phyloP scores from a whole-genome alignment of 179 eudicot genomes.

The Amaranthus tricolor region DNA sequence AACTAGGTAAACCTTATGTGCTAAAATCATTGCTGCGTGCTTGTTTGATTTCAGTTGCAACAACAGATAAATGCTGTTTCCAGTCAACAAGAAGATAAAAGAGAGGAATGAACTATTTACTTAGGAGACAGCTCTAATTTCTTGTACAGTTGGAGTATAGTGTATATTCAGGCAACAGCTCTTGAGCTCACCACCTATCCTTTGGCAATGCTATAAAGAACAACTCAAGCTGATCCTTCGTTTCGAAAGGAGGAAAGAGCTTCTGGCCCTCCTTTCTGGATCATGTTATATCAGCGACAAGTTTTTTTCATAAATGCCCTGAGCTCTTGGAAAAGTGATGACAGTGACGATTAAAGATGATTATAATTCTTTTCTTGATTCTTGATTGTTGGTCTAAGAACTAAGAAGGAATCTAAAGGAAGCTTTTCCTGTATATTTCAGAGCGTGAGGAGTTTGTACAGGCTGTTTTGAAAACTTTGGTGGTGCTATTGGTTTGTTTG shows the following conservation, averaged over 20 bases:
- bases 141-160: constrained; percentile 41
- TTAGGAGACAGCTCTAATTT: constrained; percentile 19
- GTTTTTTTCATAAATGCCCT: constrained; percentile 3
- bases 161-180: constrained; percentile 56
- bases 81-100: constrained; percentile 41
- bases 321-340: constrained; percentile 7
- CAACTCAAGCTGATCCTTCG: constrained; percentile 8
- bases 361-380: constrained; percentile 16
- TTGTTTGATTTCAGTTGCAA: constrained; percentile 50
- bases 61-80: constrained; percentile 48
- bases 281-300: background rate
- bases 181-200: constrained; percentile 18
- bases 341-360: constrained; percentile 12
- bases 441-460: constrained; percentile 18
- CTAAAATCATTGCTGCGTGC: constrained; percentile 10
- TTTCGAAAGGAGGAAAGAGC: constrained; percentile 23
- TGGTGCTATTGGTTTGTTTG: constrained; percentile 17
- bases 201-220: background rate
- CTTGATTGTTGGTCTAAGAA: background rate
- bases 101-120: constrained; percentile 45
- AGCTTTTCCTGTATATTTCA: constrained; percentile 14
- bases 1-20: background rate
- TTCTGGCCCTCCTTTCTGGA: constrained; percentile 10
- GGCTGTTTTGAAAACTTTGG: constrained; percentile 7
- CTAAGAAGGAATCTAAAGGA: constrained; percentile 6